These are phyloP conservation scores for Diplosphaera chodatii DNA, from an alignment of 139 green algal genomes.

Conservation along the genomic window DNA sequence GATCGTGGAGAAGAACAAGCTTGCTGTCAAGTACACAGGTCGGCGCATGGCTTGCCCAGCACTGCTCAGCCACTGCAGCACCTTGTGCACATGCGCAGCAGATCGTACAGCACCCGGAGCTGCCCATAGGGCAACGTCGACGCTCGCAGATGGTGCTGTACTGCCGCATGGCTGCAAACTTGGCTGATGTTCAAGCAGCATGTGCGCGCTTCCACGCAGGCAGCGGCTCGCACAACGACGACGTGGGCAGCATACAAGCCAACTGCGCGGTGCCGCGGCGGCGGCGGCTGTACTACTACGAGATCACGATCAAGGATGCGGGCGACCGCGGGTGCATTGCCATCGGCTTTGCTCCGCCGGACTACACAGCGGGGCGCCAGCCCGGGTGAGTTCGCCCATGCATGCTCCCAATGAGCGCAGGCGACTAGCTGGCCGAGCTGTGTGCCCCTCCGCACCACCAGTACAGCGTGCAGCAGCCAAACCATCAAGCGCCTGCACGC, in stretches of 20 bases:
- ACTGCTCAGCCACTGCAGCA: too few species aligned
- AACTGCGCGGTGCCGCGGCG: slow-evolving; percentile 58
- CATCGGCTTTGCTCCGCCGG: slow-evolving; percentile 67
- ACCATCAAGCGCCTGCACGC: too few species aligned
- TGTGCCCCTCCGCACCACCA: too few species aligned
- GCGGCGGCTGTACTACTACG: slow-evolving; percentile 76
- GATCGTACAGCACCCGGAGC: too few species aligned
- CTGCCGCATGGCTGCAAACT: too few species aligned
- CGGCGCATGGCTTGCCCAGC: background rate
- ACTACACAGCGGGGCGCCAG: slow-evolving; percentile 61
- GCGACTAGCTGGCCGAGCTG: too few species aligned
- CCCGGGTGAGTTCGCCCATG: too few species aligned
- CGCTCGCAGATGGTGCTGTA: background rate
- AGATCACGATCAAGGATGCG: slow-evolving; percentile 58
- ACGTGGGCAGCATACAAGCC: slow-evolving; percentile 68
- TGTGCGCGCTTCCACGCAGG: slow-evolving; percentile 8
- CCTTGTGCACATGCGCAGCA: too few species aligned
- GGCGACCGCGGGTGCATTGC: slow-evolving; percentile 55
- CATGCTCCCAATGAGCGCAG: too few species aligned
- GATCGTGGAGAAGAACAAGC: slow-evolving; percentile 48
- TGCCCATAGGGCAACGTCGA: background rate
- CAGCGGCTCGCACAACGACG: slow-evolving; percentile 43
- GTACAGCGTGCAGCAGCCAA: too few species aligned
- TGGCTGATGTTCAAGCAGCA: too few species aligned
- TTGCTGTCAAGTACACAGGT: slow-evolving; percentile 61